These are phyloP conservation scores for Boechera stricta DNA, from an alignment of 345 rosid genomes.

Conservation along the genomic window DNA sequence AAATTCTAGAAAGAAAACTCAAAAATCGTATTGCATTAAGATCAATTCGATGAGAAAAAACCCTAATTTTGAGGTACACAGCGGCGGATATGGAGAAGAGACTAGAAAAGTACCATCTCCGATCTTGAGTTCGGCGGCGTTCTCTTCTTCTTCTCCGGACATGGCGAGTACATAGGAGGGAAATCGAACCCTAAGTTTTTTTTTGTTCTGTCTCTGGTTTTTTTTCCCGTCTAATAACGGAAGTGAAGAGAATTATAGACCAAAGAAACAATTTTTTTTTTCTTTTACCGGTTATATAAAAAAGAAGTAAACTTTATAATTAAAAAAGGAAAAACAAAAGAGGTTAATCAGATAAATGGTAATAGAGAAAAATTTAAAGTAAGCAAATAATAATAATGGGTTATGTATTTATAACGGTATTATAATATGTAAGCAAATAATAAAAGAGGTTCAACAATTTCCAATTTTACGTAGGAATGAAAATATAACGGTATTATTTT, in stretches of 20 bases:
- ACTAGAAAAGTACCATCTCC: conserved; percentile 71
- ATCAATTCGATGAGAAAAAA: conserved; percentile 14
- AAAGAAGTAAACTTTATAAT: background rate
- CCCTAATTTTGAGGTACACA: conserved; percentile 14
- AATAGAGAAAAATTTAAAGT: too few relatives aligned
- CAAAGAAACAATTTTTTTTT: background rate
- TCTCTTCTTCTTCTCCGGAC: conserved; percentile 98
- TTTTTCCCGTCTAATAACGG: background rate
- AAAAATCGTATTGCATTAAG: conserved; percentile 5
- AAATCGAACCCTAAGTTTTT: conserved; percentile 22
- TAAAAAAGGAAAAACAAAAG: background rate
- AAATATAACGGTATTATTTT: too few relatives aligned
- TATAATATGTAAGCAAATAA: too few relatives aligned
- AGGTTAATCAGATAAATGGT: too few relatives aligned
- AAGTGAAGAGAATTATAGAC: background rate
- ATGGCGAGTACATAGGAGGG: conserved; percentile 41
- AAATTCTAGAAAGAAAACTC: background rate
- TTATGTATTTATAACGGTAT: too few relatives aligned
- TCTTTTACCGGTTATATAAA: background rate
- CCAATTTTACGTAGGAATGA: too few relatives aligned
- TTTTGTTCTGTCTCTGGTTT: background rate
- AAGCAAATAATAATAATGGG: too few relatives aligned
- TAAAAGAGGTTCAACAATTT: too few relatives aligned
- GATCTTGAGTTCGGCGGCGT: conserved; percentile 98
- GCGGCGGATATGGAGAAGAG: background rate